These are phyloP conservation scores for Monosporascus sp. DNA, from an alignment of 2,329 filamentous ascomycete species.

Conservation along the genomic window DNA sequence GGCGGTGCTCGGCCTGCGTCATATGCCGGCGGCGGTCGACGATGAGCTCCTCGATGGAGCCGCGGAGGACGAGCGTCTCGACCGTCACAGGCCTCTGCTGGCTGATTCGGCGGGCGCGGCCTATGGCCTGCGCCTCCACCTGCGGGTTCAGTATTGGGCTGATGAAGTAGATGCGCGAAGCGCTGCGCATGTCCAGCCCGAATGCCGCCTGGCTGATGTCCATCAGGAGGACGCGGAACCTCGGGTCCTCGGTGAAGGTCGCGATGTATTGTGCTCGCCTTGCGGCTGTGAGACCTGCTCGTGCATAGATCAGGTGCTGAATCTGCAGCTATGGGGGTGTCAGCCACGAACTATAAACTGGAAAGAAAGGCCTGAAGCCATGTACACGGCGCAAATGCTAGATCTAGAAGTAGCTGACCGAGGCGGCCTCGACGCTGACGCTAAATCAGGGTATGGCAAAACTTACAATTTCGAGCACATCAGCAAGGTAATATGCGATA, in stretches of 20 bases:
- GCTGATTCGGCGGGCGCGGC: conserved; percentile 81
- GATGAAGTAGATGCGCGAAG: conserved; percentile 83
- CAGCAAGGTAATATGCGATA: conserved; percentile 77
- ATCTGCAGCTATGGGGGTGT: conserved; percentile 44
- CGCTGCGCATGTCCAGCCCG: conserved; percentile 77
- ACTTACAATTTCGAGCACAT: conserved; percentile 67
- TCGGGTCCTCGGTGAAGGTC: conserved; percentile 65
- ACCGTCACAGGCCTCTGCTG: conserved; percentile 75
- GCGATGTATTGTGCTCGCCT: conserved; percentile 70
- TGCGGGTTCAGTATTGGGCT: conserved; percentile 82
- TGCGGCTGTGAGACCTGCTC: conserved; percentile 48
- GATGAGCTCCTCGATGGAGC: conserved; percentile 82
- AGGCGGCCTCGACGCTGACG: too few species aligned
- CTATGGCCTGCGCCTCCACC: conserved; percentile 86
- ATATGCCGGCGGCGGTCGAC: conserved; percentile 67
- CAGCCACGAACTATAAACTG: conserved; percentile 1
- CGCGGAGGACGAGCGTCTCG: conserved; percentile 75
- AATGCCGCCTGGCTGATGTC: conserved; percentile 86
- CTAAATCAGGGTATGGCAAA: neutral
- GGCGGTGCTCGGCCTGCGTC: conserved; percentile 59
- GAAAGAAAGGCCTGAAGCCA: neutral
- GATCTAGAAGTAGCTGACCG: too few species aligned
- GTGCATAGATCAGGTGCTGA: conserved; percentile 62
- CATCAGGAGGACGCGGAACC: conserved; percentile 76
- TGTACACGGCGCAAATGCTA: too few species aligned